Conservation (phyloP, 306 rosid species). For the Cicer judaicum region DNA sequence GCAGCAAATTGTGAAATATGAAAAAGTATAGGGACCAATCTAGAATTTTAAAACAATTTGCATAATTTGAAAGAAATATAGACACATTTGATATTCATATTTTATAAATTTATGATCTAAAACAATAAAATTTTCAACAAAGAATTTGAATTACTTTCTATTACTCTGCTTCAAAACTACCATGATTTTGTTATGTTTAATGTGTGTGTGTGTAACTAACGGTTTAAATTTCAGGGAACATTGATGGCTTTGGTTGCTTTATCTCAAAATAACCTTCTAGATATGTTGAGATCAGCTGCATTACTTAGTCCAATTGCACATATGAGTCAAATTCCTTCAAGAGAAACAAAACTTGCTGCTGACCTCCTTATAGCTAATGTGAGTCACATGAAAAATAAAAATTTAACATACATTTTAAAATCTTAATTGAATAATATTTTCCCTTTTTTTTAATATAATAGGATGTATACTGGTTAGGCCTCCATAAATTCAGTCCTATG, state of each 20-base stretch:
- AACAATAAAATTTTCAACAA: too few species aligned
- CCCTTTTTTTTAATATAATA: slow-evolving; percentile 38
- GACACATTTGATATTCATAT: too few species aligned
- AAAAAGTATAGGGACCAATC: too few species aligned
- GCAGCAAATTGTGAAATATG: too few species aligned
- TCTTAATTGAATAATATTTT: not conserved
- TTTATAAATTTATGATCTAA: too few species aligned
- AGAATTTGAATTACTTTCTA: too few species aligned
- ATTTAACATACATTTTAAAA: too few species aligned
- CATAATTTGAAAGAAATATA: too few species aligned
- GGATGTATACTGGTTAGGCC: slow-evolving; percentile 62
- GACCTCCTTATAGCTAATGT: slow-evolving; percentile 59
- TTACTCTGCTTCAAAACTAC: too few species aligned
- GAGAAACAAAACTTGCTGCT: slow-evolving; percentile 51
- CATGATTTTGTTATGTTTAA: not conserved
- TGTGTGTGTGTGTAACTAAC: not conserved
- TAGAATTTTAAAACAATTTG: too few species aligned
- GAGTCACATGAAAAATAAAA: not conserved
- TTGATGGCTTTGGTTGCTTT: slow-evolving; percentile 63
- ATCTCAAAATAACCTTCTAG: slow-evolving; percentile 53
- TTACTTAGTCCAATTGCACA: slow-evolving; percentile 82
- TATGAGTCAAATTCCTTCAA: slow-evolving; percentile 55
- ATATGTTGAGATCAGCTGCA: slow-evolving; percentile 69
- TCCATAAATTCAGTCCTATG: slow-evolving; percentile 59
- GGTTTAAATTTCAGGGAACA: slow-evolving; percentile 65